Base-by-base conservation (phyloP, 139 green algal genomes). In the Pleodorina starrii region DNA sequence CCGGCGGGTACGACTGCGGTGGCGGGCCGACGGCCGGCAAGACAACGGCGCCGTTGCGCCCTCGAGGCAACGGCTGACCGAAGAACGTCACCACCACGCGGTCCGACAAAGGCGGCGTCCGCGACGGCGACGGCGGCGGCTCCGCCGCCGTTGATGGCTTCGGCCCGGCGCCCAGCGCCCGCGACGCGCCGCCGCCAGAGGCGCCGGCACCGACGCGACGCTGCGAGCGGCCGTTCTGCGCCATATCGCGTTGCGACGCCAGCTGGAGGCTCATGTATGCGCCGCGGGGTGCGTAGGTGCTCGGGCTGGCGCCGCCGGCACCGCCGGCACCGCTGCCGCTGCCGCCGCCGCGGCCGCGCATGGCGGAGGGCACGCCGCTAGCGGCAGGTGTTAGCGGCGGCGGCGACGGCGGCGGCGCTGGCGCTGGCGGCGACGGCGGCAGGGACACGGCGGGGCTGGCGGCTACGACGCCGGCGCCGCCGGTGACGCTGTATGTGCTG, bases 181-280 rank as follows among this genome's bases (percentile, higher is more conserved):
- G 68, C 10, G 25, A 44, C 74, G 74, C 25, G 25, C 29, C 44
- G 32, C 35, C 68, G 36, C 63, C 63, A 40, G 29, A 2, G 63
- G 19, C 63, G 63, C 2, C 38, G 32, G 68, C 32, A 7, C 14
- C 32, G 35, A 11, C 68, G 32, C 68, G 36, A 1, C 68, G 68
- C 68, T 29, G 68, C 68, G 68, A 46, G 68, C 57, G 57, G 19
- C 17, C 57, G 57, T 11, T 29, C 57, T 68, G 57, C 57, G 19
- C 19, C 57, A 5, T 17, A 5, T 9, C 57, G 19, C 19, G 72
- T 4, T 43, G 40, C 3, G 35, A 10, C 14, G 76, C 27, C 19
- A 69, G 76, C 50, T 71, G 38, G 36, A 85, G 32, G 54, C 36
- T 85, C 78, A 85, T 74, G 54, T 85, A 85, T 1, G 78, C 78